Percentiles rank a stretch among this genome's conserved stretches.
Conservation (phyloP, 441 rosid species). For the Pelargonium fulgidum region DNA sequence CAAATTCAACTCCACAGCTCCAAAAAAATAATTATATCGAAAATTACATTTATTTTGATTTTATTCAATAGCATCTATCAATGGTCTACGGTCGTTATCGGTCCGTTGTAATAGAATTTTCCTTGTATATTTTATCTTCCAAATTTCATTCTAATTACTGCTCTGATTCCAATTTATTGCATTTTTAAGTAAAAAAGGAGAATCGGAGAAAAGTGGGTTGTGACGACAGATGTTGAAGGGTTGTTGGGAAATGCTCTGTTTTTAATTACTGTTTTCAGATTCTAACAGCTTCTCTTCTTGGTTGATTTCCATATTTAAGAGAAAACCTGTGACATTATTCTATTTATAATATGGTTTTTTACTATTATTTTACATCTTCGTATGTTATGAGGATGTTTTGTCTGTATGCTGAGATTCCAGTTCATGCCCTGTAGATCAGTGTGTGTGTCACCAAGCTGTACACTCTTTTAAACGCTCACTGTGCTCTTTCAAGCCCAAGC, state of each 20-base stretch:
- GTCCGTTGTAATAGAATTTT: too few species aligned
- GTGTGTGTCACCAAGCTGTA: neutral
- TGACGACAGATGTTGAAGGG: slow-evolving; percentile 3
- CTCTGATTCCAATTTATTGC: neutral
- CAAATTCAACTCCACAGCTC: too few species aligned
- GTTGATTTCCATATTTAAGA: neutral
- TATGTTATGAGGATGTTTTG: neutral
- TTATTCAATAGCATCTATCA: too few species aligned
- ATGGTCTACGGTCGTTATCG: too few species aligned
- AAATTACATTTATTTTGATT: too few species aligned
- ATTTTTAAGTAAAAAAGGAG: too few species aligned
- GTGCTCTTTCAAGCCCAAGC: neutral
- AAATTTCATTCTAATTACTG: too few species aligned
- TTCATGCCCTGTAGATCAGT: neutral
- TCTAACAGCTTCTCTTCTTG: neutral
- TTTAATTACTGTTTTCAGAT: neutral
- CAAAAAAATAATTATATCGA: too few species aligned
- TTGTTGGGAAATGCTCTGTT: neutral
- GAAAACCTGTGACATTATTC: neutral
- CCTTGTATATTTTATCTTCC: too few species aligned
- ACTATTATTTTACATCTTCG: neutral
- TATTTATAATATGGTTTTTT: neutral
- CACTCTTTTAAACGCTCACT: slow-evolving; percentile 1
- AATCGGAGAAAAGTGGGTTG: neutral
- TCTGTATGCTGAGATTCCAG: neutral